Base-by-base conservation (phyloP, 2,329 filamentous ascomycete genomes). In the Albifimbria verrucaria region DNA sequence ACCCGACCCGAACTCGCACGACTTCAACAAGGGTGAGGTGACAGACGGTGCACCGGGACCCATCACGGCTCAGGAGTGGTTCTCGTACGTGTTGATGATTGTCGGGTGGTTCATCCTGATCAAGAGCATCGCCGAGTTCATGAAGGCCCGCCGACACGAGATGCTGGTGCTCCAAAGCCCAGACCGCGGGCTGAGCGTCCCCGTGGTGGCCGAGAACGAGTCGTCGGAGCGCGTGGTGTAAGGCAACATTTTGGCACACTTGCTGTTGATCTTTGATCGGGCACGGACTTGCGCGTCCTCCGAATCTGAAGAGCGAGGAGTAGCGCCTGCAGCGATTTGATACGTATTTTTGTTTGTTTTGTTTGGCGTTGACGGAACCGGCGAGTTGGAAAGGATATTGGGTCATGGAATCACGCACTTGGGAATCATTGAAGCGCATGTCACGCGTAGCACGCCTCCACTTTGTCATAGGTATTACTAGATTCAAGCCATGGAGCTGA, bases 61-160 rank as follows among this genome's bases (percentile, higher is more conserved):
- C 32, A 83, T 96, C 42, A 83, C 80, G 6, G 87, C 87, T 49
- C 87, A 82, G 58, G 92, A 97, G 67, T 97, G 90, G 90, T 77
- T 96, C 57, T 90, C 92, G 11, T 99, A 97, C 64, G 78, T 89
- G 17, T 73, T 99, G 47, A 99, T 99, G 94, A 90, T 99, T 66
- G 88, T 96, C 2, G 94, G 94, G 5, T 99, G 94, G 94, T 97
- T 97, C 66, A 92, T 99, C 57, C 77, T 99, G 57, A 97, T 99
- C 67, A 85, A 92, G 71, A 87, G 92, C n/a, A 85, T 96, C 18
- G 92, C 88, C 62, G 92, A 97, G 68, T 99, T 94, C 68, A 74
- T 97, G 57, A 84, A 87, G 60, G 94, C 92, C 36, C 82, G 93
- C 67, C 81, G 91, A 65, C 94, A 97, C 67, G 94, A 99, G 74